Percentiles rank a stretch among this genome's conserved stretches.
Evolutionary conservation across 495 filamentous ascomycete species (phyloP).

Genomic region (Aspergillus wentii): DNA sequence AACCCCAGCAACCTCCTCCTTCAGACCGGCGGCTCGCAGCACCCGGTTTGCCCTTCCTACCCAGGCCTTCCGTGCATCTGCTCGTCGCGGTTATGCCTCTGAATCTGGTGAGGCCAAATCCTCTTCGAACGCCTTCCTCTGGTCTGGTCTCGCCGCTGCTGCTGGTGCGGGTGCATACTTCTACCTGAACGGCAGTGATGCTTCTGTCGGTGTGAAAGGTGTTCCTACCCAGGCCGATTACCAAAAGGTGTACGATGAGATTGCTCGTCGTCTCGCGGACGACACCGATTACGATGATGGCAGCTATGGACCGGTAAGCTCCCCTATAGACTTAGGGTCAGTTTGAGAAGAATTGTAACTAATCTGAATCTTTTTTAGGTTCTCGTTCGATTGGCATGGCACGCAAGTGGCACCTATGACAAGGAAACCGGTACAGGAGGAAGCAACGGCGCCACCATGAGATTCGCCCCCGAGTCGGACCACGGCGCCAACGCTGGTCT

Average conservation of each 20-base stretch:
- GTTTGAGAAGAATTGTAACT: conserved; percentile 4
- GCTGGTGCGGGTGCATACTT: conserved; percentile 68
- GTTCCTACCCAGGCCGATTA: conserved; percentile 80
- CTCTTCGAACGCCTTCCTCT: conserved; percentile 43
- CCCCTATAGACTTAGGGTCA: background rate
- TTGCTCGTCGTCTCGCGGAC: conserved; percentile 74
- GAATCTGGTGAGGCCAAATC: conserved; percentile 51
- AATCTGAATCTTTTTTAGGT: conserved; percentile 35
- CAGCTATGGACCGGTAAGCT: conserved; percentile 78
- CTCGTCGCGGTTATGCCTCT: conserved; percentile 74
- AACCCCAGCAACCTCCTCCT: conserved; percentile 34
- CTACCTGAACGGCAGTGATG: conserved; percentile 54
- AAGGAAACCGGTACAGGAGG: conserved; percentile 85
- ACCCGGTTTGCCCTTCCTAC: conserved; percentile 56
- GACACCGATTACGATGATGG: conserved; percentile 96
- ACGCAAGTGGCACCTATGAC: conserved; percentile 85
- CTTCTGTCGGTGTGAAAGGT: conserved; percentile 30
- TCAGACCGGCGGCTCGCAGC: conserved; percentile 47
- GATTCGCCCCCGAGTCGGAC: conserved; percentile 85
- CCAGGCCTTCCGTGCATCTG: conserved; percentile 58
- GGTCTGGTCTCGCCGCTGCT: conserved; percentile 53
- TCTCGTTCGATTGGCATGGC: conserved; percentile 80
- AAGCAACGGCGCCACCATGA: conserved; percentile 96
- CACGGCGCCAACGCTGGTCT: conserved; percentile 96
- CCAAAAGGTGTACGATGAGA: conserved; percentile 90